A percentile compares a stretch with the other conserved stretches of the same genome.
Evolutionary conservation across 2,329 filamentous ascomycete species (phyloP).

Genomic region (Elsinoe australis): DNA sequence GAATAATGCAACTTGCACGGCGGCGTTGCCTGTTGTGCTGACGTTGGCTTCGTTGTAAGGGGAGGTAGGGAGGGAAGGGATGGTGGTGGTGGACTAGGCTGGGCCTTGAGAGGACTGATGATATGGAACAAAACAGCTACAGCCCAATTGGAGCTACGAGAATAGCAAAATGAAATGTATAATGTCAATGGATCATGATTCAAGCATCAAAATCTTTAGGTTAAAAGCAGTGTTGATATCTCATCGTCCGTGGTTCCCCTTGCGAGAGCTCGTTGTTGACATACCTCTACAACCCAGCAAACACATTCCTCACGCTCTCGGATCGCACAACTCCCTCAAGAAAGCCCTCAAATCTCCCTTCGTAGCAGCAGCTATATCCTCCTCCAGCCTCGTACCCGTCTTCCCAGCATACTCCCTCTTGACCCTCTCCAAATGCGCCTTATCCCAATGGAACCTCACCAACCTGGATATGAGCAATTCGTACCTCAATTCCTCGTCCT

Average conservation of each 20-base stretch:
- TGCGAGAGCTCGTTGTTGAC: too few species aligned
- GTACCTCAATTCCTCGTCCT: conserved; percentile 53
- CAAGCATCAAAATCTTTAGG: too few species aligned
- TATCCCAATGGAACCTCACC: conserved; percentile 88
- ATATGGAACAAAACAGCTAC: too few species aligned
- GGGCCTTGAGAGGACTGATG: too few species aligned
- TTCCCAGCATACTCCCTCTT: conserved; percentile 73
- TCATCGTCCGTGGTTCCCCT: too few species aligned
- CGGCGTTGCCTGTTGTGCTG: conserved; percentile 9
- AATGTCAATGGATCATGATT: not conserved
- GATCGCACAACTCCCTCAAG: conserved; percentile 27
- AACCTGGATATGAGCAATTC: conserved; percentile 83
- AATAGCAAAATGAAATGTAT: too few species aligned
- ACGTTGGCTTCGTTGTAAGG: not conserved
- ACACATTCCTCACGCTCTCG: not conserved
- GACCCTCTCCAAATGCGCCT: conserved; percentile 67
- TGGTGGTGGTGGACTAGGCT: too few species aligned
- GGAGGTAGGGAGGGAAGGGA: not conserved
- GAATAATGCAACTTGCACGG: conserved; percentile 10
- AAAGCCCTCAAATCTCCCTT: conserved; percentile 53
- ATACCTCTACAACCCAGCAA: too few species aligned
- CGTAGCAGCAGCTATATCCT: conserved; percentile 70
- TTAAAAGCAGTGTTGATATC: too few species aligned
- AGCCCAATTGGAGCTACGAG: too few species aligned
- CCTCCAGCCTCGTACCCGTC: conserved; percentile 66